Percentiles rank a stretch among this genome's conserved stretches.
phyloP scores from a whole-genome alignment of 2,329 filamentous ascomycete species.

The Cordyceps javanica region DNA sequence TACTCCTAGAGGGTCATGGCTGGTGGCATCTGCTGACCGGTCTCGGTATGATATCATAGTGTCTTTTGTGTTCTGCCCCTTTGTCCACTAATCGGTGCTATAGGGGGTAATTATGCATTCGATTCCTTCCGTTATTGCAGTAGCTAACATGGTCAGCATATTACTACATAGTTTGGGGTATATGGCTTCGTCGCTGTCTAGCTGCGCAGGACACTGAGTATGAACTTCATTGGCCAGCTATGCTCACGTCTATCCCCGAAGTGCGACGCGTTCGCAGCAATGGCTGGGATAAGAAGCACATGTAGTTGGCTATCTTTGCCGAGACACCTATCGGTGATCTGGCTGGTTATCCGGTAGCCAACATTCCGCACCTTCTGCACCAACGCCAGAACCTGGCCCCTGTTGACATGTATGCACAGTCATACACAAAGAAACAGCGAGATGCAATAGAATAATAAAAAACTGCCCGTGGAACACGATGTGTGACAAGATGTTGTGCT shows the following conservation, averaged over 20 bases:
- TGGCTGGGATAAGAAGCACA: not conserved
- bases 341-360: too few relatives aligned
- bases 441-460: not conserved
- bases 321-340: too few relatives aligned
- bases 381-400: too few relatives aligned
- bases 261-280: slow-evolving; percentile 27
- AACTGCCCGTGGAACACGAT: too few relatives aligned
- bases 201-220: slow-evolving; percentile 69
- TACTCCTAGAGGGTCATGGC: slow-evolving; percentile 55
- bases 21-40: slow-evolving; percentile 77
- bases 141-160: slow-evolving; percentile 48
- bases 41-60: slow-evolving; percentile 40
- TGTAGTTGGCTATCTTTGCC: not conserved
- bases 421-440: not conserved
- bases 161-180: slow-evolving; percentile 77
- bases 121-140: not conserved
- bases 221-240: slow-evolving; percentile 60
- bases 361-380: too few relatives aligned
- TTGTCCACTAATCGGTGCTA: slow-evolving; percentile 16
- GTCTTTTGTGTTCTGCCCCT: slow-evolving; percentile 10
- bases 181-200: slow-evolving; percentile 73
- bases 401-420: too few relatives aligned
- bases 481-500: not conserved
- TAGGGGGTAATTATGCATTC: slow-evolving; percentile 19
- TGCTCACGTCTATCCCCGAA: slow-evolving; percentile 47